Evolutionary conservation across 805 yeast genomes (phyloP).

Genomic region (Ogataea allantospora): DNA sequence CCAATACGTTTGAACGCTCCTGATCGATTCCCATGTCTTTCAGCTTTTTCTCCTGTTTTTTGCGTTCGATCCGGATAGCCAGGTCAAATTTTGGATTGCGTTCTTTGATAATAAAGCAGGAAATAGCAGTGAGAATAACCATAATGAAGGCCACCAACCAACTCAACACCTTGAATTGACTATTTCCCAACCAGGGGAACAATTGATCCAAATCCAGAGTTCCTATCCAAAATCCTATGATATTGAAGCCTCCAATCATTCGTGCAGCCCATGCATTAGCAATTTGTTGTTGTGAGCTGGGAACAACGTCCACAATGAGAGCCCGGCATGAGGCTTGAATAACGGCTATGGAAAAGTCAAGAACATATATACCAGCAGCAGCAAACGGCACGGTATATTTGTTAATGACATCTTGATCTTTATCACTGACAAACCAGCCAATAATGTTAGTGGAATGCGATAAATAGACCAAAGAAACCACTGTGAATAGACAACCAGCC

Average conservation of each 20-base stretch:
- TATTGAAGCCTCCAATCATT: conserved; percentile 59
- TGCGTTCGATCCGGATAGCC: conserved; percentile 39
- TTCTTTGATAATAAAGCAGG: conserved; percentile 45
- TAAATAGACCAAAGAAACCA: conserved; percentile 42
- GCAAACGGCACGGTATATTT: conserved; percentile 47
- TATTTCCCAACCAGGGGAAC: conserved; percentile 42
- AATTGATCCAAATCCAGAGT: conserved; percentile 41
- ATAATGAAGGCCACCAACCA: conserved; percentile 42
- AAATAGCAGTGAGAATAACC: conserved; percentile 37
- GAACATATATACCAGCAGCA: conserved; percentile 47
- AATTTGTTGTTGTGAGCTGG: conserved; percentile 52
- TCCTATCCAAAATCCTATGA: conserved; percentile 55
- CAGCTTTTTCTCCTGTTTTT: conserved; percentile 33
- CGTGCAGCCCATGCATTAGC: conserved; percentile 70
- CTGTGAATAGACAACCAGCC: conserved; percentile 51
- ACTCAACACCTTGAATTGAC: conserved; percentile 53
- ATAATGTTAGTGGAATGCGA: conserved; percentile 46
- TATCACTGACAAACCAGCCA: conserved; percentile 28
- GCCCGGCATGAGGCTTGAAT: conserved; percentile 64
- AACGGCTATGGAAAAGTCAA: conserved; percentile 56
- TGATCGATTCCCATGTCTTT: conserved; percentile 38
- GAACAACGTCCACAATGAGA: conserved; percentile 58
- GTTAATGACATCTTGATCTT: conserved; percentile 28
- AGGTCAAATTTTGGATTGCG: conserved; percentile 46
- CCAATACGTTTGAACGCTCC: conserved; percentile 17